Conservation (phyloP, 768 basidiomycete species). For the Russula virescens region DNA sequence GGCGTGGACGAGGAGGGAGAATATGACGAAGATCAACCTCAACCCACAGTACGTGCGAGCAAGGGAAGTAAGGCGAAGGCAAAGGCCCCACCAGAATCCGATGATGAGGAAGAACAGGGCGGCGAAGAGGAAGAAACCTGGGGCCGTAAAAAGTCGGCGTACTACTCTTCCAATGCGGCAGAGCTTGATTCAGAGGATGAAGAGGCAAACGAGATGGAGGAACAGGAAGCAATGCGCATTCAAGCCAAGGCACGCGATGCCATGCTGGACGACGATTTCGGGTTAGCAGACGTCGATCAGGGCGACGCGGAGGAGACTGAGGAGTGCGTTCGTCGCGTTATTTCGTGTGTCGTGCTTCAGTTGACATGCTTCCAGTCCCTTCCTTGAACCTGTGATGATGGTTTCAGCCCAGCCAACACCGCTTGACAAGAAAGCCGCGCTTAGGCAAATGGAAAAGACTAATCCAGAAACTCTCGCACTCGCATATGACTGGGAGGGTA, state of each 20-base stretch:
- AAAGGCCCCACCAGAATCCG: constrained; percentile 20
- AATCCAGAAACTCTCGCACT: constrained; percentile 76
- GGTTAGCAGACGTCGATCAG: constrained; percentile 58
- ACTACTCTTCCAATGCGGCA: constrained; percentile 83
- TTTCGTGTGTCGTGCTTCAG: background rate
- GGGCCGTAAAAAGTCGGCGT: constrained; percentile 74
- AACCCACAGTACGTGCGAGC: constrained; percentile 25
- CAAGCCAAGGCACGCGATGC: constrained; percentile 69
- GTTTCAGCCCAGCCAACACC: constrained; percentile 37
- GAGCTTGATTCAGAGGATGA: constrained; percentile 82
- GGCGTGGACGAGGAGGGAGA: constrained; percentile 37
- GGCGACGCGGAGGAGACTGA: constrained; percentile 28
- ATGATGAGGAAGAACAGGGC: constrained; percentile 29
- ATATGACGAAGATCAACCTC: constrained; percentile 22
- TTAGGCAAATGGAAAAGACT: constrained; percentile 68
- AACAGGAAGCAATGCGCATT: constrained; percentile 76
- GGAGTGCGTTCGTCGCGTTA: constrained; percentile 5
- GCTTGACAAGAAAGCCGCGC: constrained; percentile 51
- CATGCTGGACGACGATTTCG: constrained; percentile 78
- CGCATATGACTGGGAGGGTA: constrained; percentile 79
- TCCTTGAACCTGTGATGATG: constrained; percentile 34
- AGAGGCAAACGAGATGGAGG: constrained; percentile 82
- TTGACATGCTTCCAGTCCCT: constrained; percentile 30
- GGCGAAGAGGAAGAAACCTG: constrained; percentile 61
- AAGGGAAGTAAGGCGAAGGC: constrained; percentile 27